These are phyloP conservation scores for Cupressus sempervirens DNA, from an alignment of 75 land plant species.

Conservation along the genomic window DNA sequence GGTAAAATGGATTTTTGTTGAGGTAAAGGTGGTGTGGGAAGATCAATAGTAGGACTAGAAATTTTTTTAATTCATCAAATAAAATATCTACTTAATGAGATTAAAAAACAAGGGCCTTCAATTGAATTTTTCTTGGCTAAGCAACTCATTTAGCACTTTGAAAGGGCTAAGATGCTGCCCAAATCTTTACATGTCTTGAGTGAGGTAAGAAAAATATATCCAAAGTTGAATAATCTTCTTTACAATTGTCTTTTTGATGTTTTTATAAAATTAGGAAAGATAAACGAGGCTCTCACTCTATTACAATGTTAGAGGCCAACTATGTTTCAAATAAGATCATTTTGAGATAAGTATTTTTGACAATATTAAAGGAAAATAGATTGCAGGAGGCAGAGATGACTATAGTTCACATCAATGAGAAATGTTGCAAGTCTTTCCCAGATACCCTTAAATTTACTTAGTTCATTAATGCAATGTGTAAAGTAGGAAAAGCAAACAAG, in stretches of 20 bases:
- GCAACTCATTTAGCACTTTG: not conserved
- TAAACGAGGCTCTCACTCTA: constrained; percentile 5
- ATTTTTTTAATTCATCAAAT: not conserved
- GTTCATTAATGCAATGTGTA: too few relatives aligned
- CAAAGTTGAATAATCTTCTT: not conserved
- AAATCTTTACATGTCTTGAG: not conserved
- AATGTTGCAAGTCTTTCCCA: not conserved
- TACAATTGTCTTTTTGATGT: constrained; percentile 8
- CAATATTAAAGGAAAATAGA: too few relatives aligned
- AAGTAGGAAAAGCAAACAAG: too few relatives aligned
- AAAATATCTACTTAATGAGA: not conserved
- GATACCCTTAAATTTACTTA: too few relatives aligned
- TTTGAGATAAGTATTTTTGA: too few relatives aligned
- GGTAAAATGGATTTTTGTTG: too few relatives aligned
- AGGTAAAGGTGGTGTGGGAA: too few relatives aligned
- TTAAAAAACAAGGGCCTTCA: too few relatives aligned
- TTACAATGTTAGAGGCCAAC: too few relatives aligned
- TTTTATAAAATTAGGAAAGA: not conserved
- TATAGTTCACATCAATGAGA: too few relatives aligned
- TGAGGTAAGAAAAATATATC: constrained; percentile 9
- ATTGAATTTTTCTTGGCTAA: not conserved
- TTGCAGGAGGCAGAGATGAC: constrained; percentile 20
- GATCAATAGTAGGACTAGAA: not conserved
- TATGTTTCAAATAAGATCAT: too few relatives aligned
- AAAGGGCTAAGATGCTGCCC: not conserved